phyloP scores from a whole-genome alignment of 805 yeast species.

The Blastobotrys parvus region DNA sequence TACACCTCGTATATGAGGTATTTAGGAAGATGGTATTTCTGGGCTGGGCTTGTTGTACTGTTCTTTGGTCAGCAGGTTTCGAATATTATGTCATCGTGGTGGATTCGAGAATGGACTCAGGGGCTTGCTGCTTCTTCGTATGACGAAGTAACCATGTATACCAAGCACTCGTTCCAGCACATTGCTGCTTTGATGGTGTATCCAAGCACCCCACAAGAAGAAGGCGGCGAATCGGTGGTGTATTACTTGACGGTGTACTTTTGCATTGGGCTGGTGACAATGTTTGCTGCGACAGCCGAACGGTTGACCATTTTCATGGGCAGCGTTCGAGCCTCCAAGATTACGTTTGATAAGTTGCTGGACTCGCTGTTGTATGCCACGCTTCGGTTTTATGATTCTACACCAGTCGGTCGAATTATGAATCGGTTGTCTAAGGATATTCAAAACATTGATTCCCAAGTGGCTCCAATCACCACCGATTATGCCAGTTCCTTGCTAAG shows the following conservation, averaged over 20 bases:
- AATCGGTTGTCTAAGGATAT: slow-evolving; percentile 93
- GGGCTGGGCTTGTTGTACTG: slow-evolving; percentile 40
- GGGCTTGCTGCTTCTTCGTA: slow-evolving; percentile 10
- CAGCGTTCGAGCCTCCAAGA: slow-evolving; percentile 72
- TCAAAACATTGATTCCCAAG: slow-evolving; percentile 89
- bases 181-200: no score
- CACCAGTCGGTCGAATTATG: slow-evolving; percentile 95
- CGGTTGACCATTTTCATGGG: slow-evolving; percentile 53
- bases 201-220: background rate
- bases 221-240: no score
- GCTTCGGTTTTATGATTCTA: slow-evolving; percentile 85
- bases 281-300: slow-evolving; percentile 50
- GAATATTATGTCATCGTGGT: slow-evolving; percentile 74
- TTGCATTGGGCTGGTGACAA: slow-evolving; percentile 54
- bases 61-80: slow-evolving; percentile 52
- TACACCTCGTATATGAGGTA: slow-evolving; percentile 59
- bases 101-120: slow-evolving; percentile 83
- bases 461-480: slow-evolving; percentile 71
- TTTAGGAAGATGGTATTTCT: slow-evolving; percentile 56
- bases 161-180: no score
- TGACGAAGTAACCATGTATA: no score
- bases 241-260: slow-evolving; percentile 67
- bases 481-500: slow-evolving; percentile 57
- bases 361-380: slow-evolving; percentile 62
- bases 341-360: slow-evolving; percentile 60